Evolutionary conservation across 176 grass and related monocot genomes (phyloP).

Genomic region (Themeda triandra): DNA sequence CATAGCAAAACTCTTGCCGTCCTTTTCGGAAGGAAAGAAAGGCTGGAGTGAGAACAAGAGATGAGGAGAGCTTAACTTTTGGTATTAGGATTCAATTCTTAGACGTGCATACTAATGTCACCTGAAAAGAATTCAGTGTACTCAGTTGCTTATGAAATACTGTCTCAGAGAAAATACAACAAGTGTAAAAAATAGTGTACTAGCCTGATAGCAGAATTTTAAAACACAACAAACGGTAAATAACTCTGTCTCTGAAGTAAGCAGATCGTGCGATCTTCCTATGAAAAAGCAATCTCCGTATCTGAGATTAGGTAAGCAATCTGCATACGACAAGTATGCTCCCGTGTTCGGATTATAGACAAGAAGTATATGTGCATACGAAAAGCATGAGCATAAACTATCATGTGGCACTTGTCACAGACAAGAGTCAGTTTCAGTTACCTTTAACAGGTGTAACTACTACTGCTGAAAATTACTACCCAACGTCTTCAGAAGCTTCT

Average conservation of each 20-base stretch:
- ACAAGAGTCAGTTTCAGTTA: not conserved
- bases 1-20: not conserved
- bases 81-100: not conserved
- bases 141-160: not conserved
- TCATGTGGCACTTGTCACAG: not conserved
- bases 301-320: not conserved
- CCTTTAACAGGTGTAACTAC: conserved; percentile 25
- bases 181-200: not conserved
- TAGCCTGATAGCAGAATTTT: not conserved
- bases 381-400: conserved; percentile 10
- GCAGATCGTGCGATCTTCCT: not conserved
- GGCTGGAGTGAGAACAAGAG: not conserved
- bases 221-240: not conserved
- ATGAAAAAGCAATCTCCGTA: not conserved
- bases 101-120: not conserved
- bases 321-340: not conserved
- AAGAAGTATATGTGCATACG: not conserved
- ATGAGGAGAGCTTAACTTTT: not conserved
- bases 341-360: not conserved
- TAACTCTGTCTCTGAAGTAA: not conserved
- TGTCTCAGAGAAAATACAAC: not conserved
- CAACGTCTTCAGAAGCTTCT: conserved; percentile 5
- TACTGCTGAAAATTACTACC: conserved; percentile 24
- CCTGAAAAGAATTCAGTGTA: not conserved
- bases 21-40: not conserved